These are phyloP conservation scores for Ophiognomonia clavigignenti-juglandacearum DNA, from an alignment of 2,329 filamentous ascomycete species.

Conservation along the genomic window DNA sequence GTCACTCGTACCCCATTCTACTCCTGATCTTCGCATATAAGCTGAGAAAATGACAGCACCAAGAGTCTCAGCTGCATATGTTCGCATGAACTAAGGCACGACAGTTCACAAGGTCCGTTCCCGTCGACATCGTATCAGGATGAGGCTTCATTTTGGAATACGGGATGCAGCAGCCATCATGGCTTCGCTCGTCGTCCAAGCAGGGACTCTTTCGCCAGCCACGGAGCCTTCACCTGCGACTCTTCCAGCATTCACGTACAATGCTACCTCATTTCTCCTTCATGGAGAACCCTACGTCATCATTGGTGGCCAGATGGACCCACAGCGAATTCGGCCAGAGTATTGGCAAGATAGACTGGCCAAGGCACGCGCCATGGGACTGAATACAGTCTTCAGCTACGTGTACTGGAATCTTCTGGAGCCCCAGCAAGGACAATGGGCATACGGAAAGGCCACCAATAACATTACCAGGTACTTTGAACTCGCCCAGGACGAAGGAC, in stretches of 20 bases:
- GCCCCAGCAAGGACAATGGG: slow-evolving; percentile 33
- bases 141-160: no score
- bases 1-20: no score
- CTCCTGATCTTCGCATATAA: no score
- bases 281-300: slow-evolving; percentile 36
- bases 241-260: slow-evolving; percentile 32
- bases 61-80: no score
- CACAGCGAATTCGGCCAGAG: slow-evolving; percentile 40
- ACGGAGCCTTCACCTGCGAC: not conserved
- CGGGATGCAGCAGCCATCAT: no score
- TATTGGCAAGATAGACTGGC: slow-evolving; percentile 42
- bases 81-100: no score
- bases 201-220: not conserved
- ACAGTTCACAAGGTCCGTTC: no score
- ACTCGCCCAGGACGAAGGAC: slow-evolving; percentile 39
- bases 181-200: not conserved
- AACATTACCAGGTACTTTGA: slow-evolving; percentile 44
- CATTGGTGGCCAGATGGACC: slow-evolving; percentile 46
- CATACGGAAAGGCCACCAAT: slow-evolving; percentile 31
- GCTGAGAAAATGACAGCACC: no score
- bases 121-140: no score
- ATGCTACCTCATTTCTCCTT: slow-evolving; percentile 33
- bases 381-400: slow-evolving; percentile 47
- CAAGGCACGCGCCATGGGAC: slow-evolving; percentile 40
- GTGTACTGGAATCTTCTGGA: slow-evolving; percentile 47